Evolutionary conservation across 768 basidiomycete species (phyloP), one percentile per base, ranked within the genome.

Genomic region (Saitozyma sp.): DNA sequence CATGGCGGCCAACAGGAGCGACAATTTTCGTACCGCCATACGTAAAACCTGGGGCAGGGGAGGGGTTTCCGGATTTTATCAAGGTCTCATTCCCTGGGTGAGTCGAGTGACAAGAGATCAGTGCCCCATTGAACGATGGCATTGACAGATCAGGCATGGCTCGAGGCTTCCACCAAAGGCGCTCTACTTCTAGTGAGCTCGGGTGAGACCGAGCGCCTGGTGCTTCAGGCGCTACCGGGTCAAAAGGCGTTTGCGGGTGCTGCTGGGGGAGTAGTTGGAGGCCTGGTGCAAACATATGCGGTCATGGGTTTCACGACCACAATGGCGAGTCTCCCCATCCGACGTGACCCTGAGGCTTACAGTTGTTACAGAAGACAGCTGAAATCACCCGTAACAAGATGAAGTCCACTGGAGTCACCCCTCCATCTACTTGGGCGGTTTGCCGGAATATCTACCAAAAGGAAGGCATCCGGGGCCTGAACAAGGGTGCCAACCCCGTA

Each of bases 81-180:
- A 53, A 37, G 51, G 51, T n/a, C 51, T 53, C 14, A n/a, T 53
- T 13, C 51, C 51, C 20, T 53, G 51, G 51, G 51, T 53, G 29
- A 37, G 51, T 53, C 2, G 14, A 17, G 46, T 14, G 14, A 48
- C 51, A 13, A 13, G 13, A 13, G 51, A 53, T 2, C n/a, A 14
- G 51, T 17, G 13, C 7, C 29, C 29, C 29, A 6, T 7, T n/a
- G 14, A 2, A 37, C 1, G 51, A 53, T 37, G 16, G 29, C 13
- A 4, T 6, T 53, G 16, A n/a, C n/a, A 53, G 2, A 4, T 7
- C 29, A 53, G 51, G 51, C 14, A 53, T n/a, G n/a, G 29, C 13
- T 53, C 51, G 51, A 53, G 29, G 51, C 51, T n/a, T 53, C 51
- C 14, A 17, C 51, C 13, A 53, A 53, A 7, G 51, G 51, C 4